Conservation (phyloP, 148 eudicot species). For the Rhododendron vialii region DNA sequence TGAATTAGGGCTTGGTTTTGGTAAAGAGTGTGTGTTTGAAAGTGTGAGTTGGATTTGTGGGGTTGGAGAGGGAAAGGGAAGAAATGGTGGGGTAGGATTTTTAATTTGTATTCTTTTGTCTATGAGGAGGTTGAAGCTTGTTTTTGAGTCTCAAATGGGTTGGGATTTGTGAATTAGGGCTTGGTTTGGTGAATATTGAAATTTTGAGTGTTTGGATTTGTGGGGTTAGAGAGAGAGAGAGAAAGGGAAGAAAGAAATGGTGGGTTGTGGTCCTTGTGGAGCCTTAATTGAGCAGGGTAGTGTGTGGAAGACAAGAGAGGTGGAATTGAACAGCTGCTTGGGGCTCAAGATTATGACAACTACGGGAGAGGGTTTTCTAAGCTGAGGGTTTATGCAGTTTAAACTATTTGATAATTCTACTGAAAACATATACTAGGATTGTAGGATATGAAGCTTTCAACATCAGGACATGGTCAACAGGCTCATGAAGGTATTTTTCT, state of each 20-base stretch:
- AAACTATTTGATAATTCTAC: not conserved
- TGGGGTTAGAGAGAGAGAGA: not conserved
- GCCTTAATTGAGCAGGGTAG: conserved; percentile 9
- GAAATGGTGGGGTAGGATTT: not conserved
- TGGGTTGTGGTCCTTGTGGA: not conserved
- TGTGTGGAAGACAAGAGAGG: not conserved
- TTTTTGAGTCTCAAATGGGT: not conserved
- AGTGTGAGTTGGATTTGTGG: not conserved
- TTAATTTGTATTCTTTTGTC: too few species aligned
- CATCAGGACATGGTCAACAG: conserved; percentile 56
- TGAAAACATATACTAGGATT: not conserved
- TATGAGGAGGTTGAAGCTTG: not conserved
- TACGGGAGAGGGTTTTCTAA: not conserved
- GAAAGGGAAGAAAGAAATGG: not conserved
- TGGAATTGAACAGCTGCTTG: not conserved
- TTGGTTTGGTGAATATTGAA: not conserved
- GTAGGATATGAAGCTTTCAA: conserved; percentile 53
- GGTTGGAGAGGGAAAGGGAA: not conserved
- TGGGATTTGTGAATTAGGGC: conserved; percentile 9
- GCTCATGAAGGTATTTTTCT: conserved; percentile 48
- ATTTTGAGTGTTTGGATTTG: not conserved
- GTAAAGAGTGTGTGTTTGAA: not conserved
- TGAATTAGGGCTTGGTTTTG: not conserved
- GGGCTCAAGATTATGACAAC: conserved; percentile 20
- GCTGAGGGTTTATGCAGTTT: conserved; percentile 7